Evolutionary conservation across 2,329 filamentous ascomycete species (phyloP), one percentile per base, ranked within the genome.

Genomic region (Ophiocordyceps unilateralis): DNA sequence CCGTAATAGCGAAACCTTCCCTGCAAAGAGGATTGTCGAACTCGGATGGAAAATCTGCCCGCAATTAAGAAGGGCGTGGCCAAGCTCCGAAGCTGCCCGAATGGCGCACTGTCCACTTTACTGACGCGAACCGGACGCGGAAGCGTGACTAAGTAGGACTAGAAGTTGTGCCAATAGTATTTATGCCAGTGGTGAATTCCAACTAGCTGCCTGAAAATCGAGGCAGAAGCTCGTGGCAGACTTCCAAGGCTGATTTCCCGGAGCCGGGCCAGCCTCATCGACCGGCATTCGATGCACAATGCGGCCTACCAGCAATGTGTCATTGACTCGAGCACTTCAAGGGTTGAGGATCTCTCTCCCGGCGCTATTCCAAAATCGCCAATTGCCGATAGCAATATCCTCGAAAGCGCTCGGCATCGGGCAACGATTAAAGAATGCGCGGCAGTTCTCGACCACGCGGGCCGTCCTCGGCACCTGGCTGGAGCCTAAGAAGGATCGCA

Each of bases 381-480:
- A 51, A 34, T 57, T 48, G 49, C 59, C 55, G 42, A 46, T 56
- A 8, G 50, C 55, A 48, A 53, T 50, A 45, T 55, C 56, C 46
- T 48, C 51, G 41, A 50, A 50, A 43, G 43, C 50, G 46, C 45
- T 59, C 46, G 48, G 53, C 56, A 50, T 56, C 40, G 51, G 55
- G 46, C 53, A 49, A 52, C 55, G 58, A 53, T 55, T 65, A 48
- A 61, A 67, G 53, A 63, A 70, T 66, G 61, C 60, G 51, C 74
- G 82, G 58, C 65, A 74, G 47, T 93, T 94, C 64, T 85, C 85
- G 34, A 82, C 80, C 26, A 83, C 83, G 15, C 47, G 70, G 55
- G 49, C 66, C 49, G 55, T 65, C 57, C 49, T 70, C 58, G 75
- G 74, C 50, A 82, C 76, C 57, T 96, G 88, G 87, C 81, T 96